phyloP scores from a whole-genome alignment of 805 yeast species.

The Wickerhamomyces bovis region DNA sequence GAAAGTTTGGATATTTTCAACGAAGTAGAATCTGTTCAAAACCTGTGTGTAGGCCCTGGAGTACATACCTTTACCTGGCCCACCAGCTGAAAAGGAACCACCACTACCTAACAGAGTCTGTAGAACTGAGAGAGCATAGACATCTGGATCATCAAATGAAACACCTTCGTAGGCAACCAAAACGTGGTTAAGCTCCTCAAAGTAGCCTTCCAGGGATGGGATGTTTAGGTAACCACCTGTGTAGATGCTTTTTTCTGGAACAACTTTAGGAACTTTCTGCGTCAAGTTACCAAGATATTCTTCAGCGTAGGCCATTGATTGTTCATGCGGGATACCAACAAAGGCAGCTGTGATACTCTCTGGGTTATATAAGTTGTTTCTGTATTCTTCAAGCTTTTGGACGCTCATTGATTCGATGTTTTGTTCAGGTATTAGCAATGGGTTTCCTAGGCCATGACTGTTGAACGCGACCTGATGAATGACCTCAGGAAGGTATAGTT shows the following conservation, averaged over 20 bases:
- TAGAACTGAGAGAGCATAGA: constrained; percentile 83
- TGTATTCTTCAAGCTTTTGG: constrained; percentile 51
- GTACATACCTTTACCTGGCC: constrained; percentile 99
- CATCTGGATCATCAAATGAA: constrained; percentile 76
- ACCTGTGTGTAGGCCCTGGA: constrained; percentile 89
- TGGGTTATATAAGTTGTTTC: constrained; percentile 66
- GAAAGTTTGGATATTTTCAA: constrained; percentile 83
- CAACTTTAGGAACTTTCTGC: constrained; percentile 23
- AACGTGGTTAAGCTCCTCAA: constrained; percentile 78
- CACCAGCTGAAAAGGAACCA: constrained; percentile 96
- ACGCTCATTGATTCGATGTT: constrained; percentile 49
- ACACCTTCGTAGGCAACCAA: constrained; percentile 86
- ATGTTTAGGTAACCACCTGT: constrained; percentile 54
- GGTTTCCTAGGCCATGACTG: constrained; percentile 74
- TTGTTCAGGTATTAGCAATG: constrained; percentile 75
- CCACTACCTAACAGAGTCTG: constrained; percentile 95
- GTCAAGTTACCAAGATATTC: constrained; percentile 61
- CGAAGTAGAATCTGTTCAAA: constrained; percentile 82
- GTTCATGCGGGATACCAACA: constrained; percentile 72
- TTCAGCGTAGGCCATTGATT: constrained; percentile 59
- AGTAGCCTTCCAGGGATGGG: constrained; percentile 55
- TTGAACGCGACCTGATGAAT: constrained; percentile 77
- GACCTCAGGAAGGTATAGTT: constrained; percentile 82
- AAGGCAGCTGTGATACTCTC: constrained; percentile 79
- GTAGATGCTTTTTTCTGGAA: constrained; percentile 39